Evolutionary conservation across 228 moss, liverwort and hornwort species (phyloP), one percentile per base, ranked within the genome.

Genomic region (Sphagnum fallax): DNA sequence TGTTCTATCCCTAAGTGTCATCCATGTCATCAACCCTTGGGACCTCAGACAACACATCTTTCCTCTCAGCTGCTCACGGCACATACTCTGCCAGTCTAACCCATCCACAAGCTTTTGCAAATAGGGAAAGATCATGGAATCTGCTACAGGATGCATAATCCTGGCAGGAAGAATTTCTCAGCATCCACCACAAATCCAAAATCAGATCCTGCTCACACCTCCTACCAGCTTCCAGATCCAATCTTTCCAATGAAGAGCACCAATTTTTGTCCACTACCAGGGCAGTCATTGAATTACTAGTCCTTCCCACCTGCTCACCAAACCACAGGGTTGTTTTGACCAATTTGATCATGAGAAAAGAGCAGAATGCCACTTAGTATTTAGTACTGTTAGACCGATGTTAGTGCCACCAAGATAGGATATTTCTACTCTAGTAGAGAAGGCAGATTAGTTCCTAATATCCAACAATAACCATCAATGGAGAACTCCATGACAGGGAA

Each of bases 111-210:
- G 73, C 75, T 49, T 82, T 72, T 63, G 80, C 89, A 73, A 87
- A 83, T 69, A 76, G 71, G 11, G 87, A 77, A 63, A 95, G 81
- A 60, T 62, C 73, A 74, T 77, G 83, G 9, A 92, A 79, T 55
- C 81, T 72, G 70, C 68, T 74, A 66, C 75, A 58, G 66, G 84
- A 65, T 70, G 73, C 58, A 65, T 65, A 65, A 0, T 69, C 71
- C 53, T 79, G 69, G 50, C 76, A 63, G 48, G 85, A 72, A 51
- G 75, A 67, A 74, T 82, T 80, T 67, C 72, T 85, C 5, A 92
- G 70, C 77, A 90, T 83, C 95, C 95, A 95, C 68, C 95, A 92
- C 66, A 95, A 64, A 75, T 95, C 95, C 62, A 76, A 75, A 32
- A 92, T 85, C 75, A 92, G 66, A 73, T 82, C 85, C 74, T 87